Conservation (phyloP, 116 monocot species). For the Cymodocea nodosa region DNA sequence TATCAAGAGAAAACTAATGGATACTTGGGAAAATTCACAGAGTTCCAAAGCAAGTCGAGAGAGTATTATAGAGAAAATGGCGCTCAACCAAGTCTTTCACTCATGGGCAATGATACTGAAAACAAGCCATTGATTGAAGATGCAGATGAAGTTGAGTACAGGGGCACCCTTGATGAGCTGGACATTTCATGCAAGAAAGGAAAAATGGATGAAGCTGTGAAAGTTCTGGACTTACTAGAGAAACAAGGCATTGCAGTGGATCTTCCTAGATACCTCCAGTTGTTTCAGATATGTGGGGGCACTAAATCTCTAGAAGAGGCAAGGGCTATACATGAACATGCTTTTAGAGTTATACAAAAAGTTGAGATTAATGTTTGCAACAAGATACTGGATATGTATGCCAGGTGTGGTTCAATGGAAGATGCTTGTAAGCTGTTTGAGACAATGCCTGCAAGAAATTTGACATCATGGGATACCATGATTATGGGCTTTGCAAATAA, state of each 20-base stretch:
- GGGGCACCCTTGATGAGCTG: constrained; percentile 51
- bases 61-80: background rate
- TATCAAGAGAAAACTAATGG: background rate
- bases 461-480: constrained; percentile 85
- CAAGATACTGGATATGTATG: constrained; percentile 69
- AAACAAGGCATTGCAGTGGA: constrained; percentile 33
- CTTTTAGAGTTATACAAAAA: constrained; percentile 13
- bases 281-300: constrained; percentile 66
- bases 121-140: constrained; percentile 5
- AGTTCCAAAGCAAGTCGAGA: background rate
- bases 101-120: background rate
- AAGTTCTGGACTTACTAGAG: constrained; percentile 44
- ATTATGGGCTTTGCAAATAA: constrained; percentile 54
- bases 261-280: constrained; percentile 27
- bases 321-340: constrained; percentile 35
- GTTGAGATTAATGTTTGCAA: constrained; percentile 48
- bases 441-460: constrained; percentile 46
- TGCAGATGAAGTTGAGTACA: constrained; percentile 12
- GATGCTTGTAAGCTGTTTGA: constrained; percentile 70
- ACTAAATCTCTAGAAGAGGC: constrained; percentile 46
- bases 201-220: constrained; percentile 55
- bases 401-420: constrained; percentile 55
- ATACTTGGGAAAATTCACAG: background rate
- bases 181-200: constrained; percentile 47
- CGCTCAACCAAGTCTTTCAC: background rate